Conservation (phyloP, 805 yeast species). For the Kuraishia borneana region DNA sequence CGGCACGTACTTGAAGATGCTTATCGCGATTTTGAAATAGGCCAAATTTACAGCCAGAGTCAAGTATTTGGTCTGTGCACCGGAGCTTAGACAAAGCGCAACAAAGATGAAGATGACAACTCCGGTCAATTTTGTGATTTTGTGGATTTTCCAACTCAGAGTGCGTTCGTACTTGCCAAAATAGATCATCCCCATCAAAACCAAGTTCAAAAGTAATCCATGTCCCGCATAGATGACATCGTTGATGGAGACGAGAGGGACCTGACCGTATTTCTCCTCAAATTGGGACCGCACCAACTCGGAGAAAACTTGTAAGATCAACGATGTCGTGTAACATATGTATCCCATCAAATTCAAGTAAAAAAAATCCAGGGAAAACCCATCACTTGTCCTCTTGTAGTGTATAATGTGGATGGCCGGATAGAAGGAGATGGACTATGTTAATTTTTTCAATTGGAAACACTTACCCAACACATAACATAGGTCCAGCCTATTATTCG, state of each 20-base stretch:
- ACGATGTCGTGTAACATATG: conserved; percentile 27
- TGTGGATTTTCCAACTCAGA: conserved; percentile 12
- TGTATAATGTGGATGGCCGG: conserved; percentile 34
- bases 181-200: conserved; percentile 24
- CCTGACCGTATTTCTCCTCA: conserved; percentile 12
- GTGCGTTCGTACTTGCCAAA: conserved; percentile 22
- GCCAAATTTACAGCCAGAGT: conserved; percentile 31
- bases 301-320: conserved; percentile 28
- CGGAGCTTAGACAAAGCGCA: conserved; percentile 7
- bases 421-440: conserved; percentile 40
- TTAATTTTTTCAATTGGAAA: too few species aligned
- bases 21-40: conserved; percentile 29
- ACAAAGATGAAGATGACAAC: conserved; percentile 7
- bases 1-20: conserved; percentile 38
- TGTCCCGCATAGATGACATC: conserved; percentile 38
- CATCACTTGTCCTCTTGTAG: conserved; percentile 29
- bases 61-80: conserved; percentile 11
- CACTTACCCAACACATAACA: conserved; percentile 4
- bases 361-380: conserved; percentile 37
- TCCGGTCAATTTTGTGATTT: conserved; percentile 10
- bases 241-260: conserved; percentile 29
- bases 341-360: conserved; percentile 37
- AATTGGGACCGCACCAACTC: conserved; percentile 20
- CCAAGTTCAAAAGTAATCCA: conserved; percentile 28
- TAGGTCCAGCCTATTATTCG: conserved; percentile 2